A percentile compares a stretch with the other conserved stretches of the same genome.
Conservation (phyloP, 1,139 yeast genomes). For the Debaryomyces robertsiae region DNA sequence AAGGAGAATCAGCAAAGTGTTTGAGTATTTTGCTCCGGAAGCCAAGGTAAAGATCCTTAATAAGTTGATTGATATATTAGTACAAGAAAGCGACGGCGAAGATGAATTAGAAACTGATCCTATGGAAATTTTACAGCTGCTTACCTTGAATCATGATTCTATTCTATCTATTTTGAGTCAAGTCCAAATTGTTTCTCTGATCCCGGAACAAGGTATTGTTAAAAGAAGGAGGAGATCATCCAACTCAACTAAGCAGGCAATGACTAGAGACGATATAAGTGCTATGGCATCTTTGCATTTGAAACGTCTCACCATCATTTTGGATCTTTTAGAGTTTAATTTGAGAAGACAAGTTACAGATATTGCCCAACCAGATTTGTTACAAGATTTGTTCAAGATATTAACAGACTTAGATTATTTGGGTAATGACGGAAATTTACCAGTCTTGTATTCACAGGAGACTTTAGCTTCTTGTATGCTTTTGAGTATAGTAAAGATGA, state of each 20-base stretch:
- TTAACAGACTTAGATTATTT: constrained; percentile 85
- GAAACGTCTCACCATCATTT: constrained; percentile 71
- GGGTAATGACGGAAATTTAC: constrained; percentile 88
- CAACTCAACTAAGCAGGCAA: constrained; percentile 69
- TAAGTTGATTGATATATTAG: constrained; percentile 59
- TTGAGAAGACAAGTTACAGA: constrained; percentile 27
- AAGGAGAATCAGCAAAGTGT: constrained; percentile 54
- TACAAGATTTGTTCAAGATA: constrained; percentile 64
- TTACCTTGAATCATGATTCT: constrained; percentile 48
- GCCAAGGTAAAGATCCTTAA: constrained; percentile 59
- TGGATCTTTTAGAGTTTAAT: constrained; percentile 72
- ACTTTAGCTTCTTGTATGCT: constrained; percentile 86
- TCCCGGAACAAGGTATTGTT: constrained; percentile 54
- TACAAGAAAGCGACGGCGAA: constrained; percentile 33
- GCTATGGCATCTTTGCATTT: constrained; percentile 76
- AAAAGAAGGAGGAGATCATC: constrained; percentile 83
- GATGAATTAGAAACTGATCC: constrained; percentile 48
- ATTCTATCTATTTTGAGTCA: constrained; percentile 53
- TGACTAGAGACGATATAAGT: constrained; percentile 71
- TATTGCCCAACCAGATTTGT: constrained; percentile 49
- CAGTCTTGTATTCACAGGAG: constrained; percentile 90
- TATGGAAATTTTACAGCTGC: constrained; percentile 50
- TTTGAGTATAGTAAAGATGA: constrained; percentile 61
- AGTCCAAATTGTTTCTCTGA: constrained; percentile 46
- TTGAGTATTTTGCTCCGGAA: constrained; percentile 58